phyloP scores from a whole-genome alignment of 2,329 filamentous ascomycete genomes.

The Aspergillus carbonarius region DNA sequence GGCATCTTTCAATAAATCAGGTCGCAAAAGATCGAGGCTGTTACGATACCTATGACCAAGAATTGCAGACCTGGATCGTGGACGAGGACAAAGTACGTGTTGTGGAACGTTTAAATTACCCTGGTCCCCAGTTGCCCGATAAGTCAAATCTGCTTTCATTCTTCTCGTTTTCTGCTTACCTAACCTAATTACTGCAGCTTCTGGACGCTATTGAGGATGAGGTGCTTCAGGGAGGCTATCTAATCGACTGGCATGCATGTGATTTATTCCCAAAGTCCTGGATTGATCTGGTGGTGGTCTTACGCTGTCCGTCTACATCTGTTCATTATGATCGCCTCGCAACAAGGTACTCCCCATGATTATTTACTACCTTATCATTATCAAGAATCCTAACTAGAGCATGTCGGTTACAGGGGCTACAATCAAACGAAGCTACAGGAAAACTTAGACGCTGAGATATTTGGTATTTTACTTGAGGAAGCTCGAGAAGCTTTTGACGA shows the following conservation, averaged over 20 bases:
- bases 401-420: conserved; percentile 62
- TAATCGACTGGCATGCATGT: conserved; percentile 98
- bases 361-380: not conserved
- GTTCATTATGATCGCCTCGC: conserved; percentile 81
- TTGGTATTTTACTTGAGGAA: conserved; percentile 90
- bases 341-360: conserved; percentile 55
- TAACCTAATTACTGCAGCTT: conserved; percentile 48
- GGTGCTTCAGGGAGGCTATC: conserved; percentile 72
- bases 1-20: conserved; percentile 84
- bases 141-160: not conserved
- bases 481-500: conserved; percentile 82
- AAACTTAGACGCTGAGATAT: conserved; percentile 96
- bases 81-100: conserved; percentile 84
- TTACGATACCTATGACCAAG: conserved; percentile 83
- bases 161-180: not conserved
- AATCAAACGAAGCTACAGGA: conserved; percentile 86
- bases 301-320: conserved; percentile 73
- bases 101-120: not conserved
- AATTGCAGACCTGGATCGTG: conserved; percentile 84
- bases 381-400: conserved; percentile 2
- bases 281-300: conserved; percentile 92
- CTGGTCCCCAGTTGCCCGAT: not conserved
- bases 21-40: conserved; percentile 86
- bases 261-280: conserved; percentile 90
- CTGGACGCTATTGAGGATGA: conserved; percentile 87